A percentile compares a stretch with the other conserved stretches of the same genome.
phyloP scores from a whole-genome alignment of 1,284 basidiomycete species.

The Naganishia sp. region DNA sequence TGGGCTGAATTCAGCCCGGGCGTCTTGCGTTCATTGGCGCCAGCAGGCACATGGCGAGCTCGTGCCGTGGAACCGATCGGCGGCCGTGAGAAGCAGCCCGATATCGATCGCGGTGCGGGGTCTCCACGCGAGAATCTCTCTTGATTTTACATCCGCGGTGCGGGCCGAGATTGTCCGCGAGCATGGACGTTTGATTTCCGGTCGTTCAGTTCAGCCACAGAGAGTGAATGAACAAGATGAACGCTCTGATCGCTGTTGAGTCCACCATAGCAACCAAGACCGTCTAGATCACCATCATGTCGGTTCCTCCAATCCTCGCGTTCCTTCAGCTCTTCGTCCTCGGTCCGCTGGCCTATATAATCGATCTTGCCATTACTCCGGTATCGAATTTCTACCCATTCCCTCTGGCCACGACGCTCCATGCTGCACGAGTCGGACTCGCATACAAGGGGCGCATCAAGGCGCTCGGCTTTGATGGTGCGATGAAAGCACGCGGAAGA shows the following conservation, averaged over 20 bases:
- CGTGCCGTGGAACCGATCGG: slow-evolving; percentile 7
- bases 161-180: too few species aligned
- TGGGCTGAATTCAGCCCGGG: slow-evolving; percentile 9
- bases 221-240: too few species aligned
- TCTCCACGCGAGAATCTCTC: not conserved
- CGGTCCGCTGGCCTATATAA: slow-evolving; percentile 30
- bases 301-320: not conserved
- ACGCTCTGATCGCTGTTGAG: not conserved
- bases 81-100: not conserved
- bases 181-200: not conserved
- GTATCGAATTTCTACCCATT: slow-evolving; percentile 32
- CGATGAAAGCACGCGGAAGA: slow-evolving; percentile 26
- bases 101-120: not conserved
- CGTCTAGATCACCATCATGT: not conserved
- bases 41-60: slow-evolving; percentile 2
- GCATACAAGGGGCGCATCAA: slow-evolving; percentile 29
- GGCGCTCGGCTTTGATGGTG: slow-evolving; percentile 28
- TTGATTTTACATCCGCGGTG: too few species aligned
- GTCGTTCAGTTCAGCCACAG: not conserved
- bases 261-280: not conserved
- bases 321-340: slow-evolving; percentile 22
- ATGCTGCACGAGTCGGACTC: slow-evolving; percentile 29
- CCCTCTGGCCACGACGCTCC: slow-evolving; percentile 32
- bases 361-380: slow-evolving; percentile 24
- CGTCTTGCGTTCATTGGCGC: slow-evolving; percentile 11